A percentile compares a stretch with the other conserved stretches of the same genome.
phyloP scores from a whole-genome alignment of 768 basidiomycete species.

The Fistulinella prunicolor region DNA sequence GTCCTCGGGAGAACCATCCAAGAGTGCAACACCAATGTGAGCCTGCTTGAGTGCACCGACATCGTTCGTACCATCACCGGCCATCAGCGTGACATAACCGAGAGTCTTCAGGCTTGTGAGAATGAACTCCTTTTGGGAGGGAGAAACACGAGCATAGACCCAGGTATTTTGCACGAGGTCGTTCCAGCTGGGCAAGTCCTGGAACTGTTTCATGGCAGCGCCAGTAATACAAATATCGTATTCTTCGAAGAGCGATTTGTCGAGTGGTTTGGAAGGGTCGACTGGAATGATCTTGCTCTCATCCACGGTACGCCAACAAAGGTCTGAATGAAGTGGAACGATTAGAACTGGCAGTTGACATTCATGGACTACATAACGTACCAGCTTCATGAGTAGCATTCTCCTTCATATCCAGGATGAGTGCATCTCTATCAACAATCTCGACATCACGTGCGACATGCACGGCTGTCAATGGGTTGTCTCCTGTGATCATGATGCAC shows the following conservation, averaged over 20 bases:
- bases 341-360: background rate
- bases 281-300: constrained; percentile 87
- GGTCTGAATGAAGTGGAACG: constrained; percentile 40
- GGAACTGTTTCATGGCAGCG: constrained; percentile 86
- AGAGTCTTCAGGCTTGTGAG: constrained; percentile 84
- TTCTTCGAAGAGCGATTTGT: constrained; percentile 69
- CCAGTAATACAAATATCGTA: constrained; percentile 99
- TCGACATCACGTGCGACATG: constrained; percentile 97
- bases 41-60: constrained; percentile 98
- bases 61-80: constrained; percentile 98
- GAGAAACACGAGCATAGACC: constrained; percentile 98
- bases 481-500: constrained; percentile 99
- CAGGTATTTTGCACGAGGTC: constrained; percentile 90
- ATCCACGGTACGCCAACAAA: constrained; percentile 93
- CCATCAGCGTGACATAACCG: constrained; percentile 95
- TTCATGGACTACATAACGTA: constrained; percentile 31
- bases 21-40: constrained; percentile 90
- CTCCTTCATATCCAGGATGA: constrained; percentile 89
- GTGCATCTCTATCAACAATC: constrained; percentile 91
- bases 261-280: constrained; percentile 74
- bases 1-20: constrained; percentile 91
- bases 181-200: constrained; percentile 65
- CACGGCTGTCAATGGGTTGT: constrained; percentile 94
- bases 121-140: constrained; percentile 93
- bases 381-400: constrained; percentile 68